Evolutionary conservation across 2,329 filamentous ascomycete genomes (phyloP).

Genomic region (Fusarium keratoplasticum): DNA sequence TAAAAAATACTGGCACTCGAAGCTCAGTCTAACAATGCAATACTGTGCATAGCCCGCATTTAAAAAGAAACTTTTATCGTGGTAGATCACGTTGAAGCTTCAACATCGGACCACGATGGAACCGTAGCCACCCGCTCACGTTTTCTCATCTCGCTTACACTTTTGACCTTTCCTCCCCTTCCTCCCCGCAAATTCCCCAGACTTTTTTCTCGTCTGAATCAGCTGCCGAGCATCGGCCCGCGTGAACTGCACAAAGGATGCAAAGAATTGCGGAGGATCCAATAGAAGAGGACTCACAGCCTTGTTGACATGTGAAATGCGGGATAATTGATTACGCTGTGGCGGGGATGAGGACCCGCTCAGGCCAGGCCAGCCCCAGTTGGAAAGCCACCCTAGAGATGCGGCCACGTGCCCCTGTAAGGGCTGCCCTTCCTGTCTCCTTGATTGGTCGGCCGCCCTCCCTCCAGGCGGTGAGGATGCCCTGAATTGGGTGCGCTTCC

Average conservation of each 20-base stretch:
- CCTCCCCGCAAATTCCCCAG: conserved; percentile 39
- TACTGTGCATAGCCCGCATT: neutral
- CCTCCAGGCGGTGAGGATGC: conserved; percentile 29
- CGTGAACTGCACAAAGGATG: neutral
- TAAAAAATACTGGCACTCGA: neutral
- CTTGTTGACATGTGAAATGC: conserved; percentile 34
- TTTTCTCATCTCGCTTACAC: neutral
- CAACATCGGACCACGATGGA: conserved; percentile 14
- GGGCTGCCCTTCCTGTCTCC: neutral
- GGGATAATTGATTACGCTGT: conserved; percentile 29
- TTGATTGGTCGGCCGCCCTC: conserved; percentile 23
- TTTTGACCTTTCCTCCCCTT: neutral
- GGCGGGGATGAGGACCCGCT: neutral
- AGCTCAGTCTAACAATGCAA: too few relatives aligned
- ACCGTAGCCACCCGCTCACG: neutral
- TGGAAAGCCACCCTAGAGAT: conserved; percentile 20
- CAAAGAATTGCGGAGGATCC: conserved; percentile 22
- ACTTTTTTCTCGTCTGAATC: conserved; percentile 22
- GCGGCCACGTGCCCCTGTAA: conserved; percentile 33
- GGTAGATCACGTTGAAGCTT: conserved; percentile 14
- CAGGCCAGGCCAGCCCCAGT: neutral
- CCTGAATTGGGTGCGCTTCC: conserved; percentile 12
- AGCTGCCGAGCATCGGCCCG: conserved; percentile 36
- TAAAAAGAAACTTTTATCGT: conserved; percentile 1
- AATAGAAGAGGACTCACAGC: conserved; percentile 9